These are phyloP conservation scores for Phalaenopsis equestris DNA, from an alignment of 106 monocot genomes.

Conservation along the genomic window DNA sequence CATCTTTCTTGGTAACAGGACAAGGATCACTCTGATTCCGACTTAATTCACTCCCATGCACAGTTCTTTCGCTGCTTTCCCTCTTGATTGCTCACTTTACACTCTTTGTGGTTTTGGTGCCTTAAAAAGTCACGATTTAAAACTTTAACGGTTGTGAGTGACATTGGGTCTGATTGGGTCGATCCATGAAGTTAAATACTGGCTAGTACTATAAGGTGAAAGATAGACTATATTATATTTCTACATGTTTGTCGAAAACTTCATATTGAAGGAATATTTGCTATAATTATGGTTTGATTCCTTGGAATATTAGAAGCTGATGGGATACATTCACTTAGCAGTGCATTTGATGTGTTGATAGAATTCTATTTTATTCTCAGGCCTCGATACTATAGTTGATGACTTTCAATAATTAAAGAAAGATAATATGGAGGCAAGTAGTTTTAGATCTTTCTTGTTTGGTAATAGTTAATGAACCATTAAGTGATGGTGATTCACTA, in stretches of 20 bases:
- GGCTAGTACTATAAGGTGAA: not conserved
- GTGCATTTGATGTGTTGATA: not conserved
- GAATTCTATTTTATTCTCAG: not conserved
- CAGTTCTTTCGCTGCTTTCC: too few species aligned
- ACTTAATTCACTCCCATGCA: too few species aligned
- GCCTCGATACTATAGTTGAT: not conserved
- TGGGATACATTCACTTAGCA: not conserved
- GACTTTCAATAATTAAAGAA: not conserved
- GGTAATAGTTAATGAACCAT: not conserved
- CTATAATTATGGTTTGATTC: not conserved
- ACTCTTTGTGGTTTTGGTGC: too few species aligned
- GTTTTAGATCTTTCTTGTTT: not conserved
- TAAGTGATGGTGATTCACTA: not conserved
- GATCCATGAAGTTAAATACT: too few species aligned
- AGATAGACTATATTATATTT: not conserved
- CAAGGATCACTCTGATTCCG: too few species aligned
- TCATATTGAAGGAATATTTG: not conserved
- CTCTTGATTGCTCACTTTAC: too few species aligned
- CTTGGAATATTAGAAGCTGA: not conserved
- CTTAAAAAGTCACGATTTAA: too few species aligned
- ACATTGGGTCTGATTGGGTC: too few species aligned
- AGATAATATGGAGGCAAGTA: not conserved
- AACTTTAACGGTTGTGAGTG: too few species aligned
- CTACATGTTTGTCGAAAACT: not conserved
- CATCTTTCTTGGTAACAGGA: too few species aligned